phyloP scores from a whole-genome alignment of 495 filamentous ascomycete genomes.

The Aspergillus sclerotioniger region DNA sequence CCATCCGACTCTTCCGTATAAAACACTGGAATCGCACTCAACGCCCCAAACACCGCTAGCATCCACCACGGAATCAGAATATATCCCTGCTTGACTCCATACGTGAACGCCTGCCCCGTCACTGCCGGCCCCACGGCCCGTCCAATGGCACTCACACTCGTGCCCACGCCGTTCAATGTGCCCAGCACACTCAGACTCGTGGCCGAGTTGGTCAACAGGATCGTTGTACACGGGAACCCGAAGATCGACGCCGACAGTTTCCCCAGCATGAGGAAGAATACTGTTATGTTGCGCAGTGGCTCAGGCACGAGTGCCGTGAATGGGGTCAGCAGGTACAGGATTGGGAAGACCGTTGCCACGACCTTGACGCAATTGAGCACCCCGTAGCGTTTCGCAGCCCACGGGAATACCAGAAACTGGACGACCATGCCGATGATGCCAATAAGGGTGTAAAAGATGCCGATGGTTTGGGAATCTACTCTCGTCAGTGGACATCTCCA shows the following conservation, averaged over 20 bases:
- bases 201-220: slow-evolving; percentile 86
- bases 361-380: slow-evolving; percentile 65
- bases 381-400: slow-evolving; percentile 64
- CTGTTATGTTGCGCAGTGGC: slow-evolving; percentile 36
- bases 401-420: slow-evolving; percentile 79
- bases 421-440: slow-evolving; percentile 68
- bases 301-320: slow-evolving; percentile 64
- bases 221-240: slow-evolving; percentile 83
- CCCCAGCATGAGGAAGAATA: slow-evolving; percentile 50
- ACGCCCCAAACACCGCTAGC: slow-evolving; percentile 53
- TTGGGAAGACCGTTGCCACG: slow-evolving; percentile 60
- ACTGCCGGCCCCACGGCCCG: slow-evolving; percentile 72
- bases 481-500: not conserved
- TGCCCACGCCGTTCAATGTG: slow-evolving; percentile 86
- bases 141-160: slow-evolving; percentile 73
- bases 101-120: slow-evolving; percentile 63
- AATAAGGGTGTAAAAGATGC: slow-evolving; percentile 73
- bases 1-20: slow-evolving; percentile 76
- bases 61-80: slow-evolving; percentile 80
- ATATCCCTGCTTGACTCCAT: slow-evolving; percentile 68
- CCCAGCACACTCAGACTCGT: slow-evolving; percentile 71
- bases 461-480: slow-evolving; percentile 64
- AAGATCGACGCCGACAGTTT: slow-evolving; percentile 74
- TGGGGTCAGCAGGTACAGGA: slow-evolving; percentile 71
- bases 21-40: slow-evolving; percentile 66